Conservation (phyloP, 805 yeast genomes). For the Starmerella bombicola region DNA sequence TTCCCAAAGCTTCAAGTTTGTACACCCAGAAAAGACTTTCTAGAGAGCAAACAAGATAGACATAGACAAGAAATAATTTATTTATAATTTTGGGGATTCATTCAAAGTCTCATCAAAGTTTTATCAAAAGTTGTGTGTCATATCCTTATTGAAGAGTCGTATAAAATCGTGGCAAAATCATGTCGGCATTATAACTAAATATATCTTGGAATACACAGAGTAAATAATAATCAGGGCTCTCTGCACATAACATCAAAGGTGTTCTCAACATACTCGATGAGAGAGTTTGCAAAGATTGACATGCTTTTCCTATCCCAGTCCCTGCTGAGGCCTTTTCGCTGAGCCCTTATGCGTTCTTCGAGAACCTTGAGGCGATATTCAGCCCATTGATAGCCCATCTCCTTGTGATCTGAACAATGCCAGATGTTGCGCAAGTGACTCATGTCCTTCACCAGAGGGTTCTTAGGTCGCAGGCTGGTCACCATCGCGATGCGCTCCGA, state of each 20-base stretch:
- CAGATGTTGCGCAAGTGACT: slow-evolving; percentile 24
- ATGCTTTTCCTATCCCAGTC: slow-evolving; percentile 1
- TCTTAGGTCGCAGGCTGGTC: slow-evolving; percentile 26
- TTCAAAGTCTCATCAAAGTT: too few relatives aligned
- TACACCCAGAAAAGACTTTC: too few relatives aligned
- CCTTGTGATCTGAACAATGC: slow-evolving; percentile 17
- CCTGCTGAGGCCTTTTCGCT: slow-evolving; percentile 8
- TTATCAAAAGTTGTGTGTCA: too few relatives aligned
- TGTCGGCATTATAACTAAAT: too few relatives aligned
- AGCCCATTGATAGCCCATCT: slow-evolving; percentile 20
- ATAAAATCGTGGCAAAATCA: too few relatives aligned
- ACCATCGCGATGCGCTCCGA: slow-evolving; percentile 29
- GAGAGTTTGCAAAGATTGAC: background rate
- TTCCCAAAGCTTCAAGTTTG: too few relatives aligned
- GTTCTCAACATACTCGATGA: slow-evolving; percentile 4
- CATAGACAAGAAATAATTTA: too few relatives aligned
- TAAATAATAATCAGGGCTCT: too few relatives aligned
- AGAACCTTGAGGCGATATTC: slow-evolving; percentile 18
- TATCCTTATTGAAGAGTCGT: too few relatives aligned
- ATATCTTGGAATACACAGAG: too few relatives aligned
- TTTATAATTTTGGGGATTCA: too few relatives aligned
- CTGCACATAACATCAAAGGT: background rate
- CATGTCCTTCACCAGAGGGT: slow-evolving; percentile 21
- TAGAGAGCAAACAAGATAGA: too few relatives aligned
- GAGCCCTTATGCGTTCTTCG: slow-evolving; percentile 8